Percentiles rank a stretch among this genome's conserved stretches.
Conservation (phyloP, 1,284 basidiomycete genomes). For the Ustilago bromivora region DNA sequence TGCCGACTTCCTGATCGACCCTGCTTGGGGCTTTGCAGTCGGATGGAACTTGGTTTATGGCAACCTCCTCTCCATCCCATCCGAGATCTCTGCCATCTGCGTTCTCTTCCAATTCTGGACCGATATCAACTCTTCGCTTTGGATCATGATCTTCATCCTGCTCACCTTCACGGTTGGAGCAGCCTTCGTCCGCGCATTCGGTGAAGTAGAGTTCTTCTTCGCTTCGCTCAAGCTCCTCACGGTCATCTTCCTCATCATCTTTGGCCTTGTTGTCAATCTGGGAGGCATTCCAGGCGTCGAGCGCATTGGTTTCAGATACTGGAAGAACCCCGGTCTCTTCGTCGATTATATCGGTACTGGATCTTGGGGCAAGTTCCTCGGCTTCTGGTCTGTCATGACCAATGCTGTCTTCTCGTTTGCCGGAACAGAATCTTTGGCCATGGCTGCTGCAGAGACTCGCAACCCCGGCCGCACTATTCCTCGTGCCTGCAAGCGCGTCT, state of each 20-base stretch:
- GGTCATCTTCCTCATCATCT: constrained; percentile 55
- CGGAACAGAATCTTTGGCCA: constrained; percentile 76
- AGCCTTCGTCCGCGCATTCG: constrained; percentile 76
- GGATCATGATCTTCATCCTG: constrained; percentile 73
- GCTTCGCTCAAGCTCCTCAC: constrained; percentile 40
- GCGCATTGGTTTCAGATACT: constrained; percentile 60
- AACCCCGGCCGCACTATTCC: constrained; percentile 55
- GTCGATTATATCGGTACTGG: constrained; percentile 72
- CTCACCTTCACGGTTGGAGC: constrained; percentile 60
- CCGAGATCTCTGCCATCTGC: constrained; percentile 75
- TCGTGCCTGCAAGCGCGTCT: constrained; percentile 73
- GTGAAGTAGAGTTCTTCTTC: constrained; percentile 73
- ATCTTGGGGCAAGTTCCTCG: constrained; percentile 73
- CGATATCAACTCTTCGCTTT: constrained; percentile 50
- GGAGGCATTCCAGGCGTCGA: constrained; percentile 53
- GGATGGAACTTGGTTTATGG: constrained; percentile 76
- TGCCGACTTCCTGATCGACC: constrained; percentile 82
- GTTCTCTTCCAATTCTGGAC: constrained; percentile 57
- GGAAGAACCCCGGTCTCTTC: constrained; percentile 71
- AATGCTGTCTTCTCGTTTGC: constrained; percentile 83
- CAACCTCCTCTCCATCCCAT: constrained; percentile 75
- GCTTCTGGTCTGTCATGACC: constrained; percentile 62
- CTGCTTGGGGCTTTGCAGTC: constrained; percentile 76
- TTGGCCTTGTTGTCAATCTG: constrained; percentile 50
- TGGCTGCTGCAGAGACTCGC: constrained; percentile 56